Conservation (phyloP, 768 basidiomycete genomes). For the Zangia roseola region DNA sequence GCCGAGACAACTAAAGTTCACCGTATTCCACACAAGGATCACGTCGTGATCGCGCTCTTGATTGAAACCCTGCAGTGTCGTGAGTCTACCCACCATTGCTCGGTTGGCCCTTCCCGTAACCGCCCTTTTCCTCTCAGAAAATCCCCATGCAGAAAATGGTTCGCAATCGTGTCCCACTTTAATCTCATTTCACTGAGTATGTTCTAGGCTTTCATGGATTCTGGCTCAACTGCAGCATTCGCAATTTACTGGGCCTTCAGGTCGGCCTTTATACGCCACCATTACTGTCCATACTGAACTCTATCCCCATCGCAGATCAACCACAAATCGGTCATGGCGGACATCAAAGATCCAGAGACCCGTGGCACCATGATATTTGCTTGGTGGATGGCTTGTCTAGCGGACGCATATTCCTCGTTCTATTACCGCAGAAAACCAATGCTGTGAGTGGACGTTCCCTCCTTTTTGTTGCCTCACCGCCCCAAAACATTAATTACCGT, state of each 20-base stretch:
- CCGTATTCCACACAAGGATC: constrained; percentile 73
- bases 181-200: constrained; percentile 17
- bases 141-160: constrained; percentile 72
- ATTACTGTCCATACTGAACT: not conserved
- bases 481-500: constrained; percentile 23
- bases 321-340: constrained; percentile 74
- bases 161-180: constrained; percentile 18
- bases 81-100: constrained; percentile 44
- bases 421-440: constrained; percentile 86
- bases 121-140: constrained; percentile 46
- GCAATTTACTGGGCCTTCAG: constrained; percentile 75
- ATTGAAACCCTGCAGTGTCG: constrained; percentile 86
- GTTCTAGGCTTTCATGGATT: constrained; percentile 76
- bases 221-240: constrained; percentile 77
- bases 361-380: constrained; percentile 87
- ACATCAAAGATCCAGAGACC: constrained; percentile 70
- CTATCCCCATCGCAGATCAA: constrained; percentile 57
- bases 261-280: constrained; percentile 35
- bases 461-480: constrained; percentile 1
- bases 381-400: constrained; percentile 91
- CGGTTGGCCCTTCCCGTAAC: constrained; percentile 6
- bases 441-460: constrained; percentile 42
- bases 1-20: constrained; percentile 87
- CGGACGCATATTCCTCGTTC: constrained; percentile 79
- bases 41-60: constrained; percentile 77